phyloP scores from a whole-genome alignment of 495 filamentous ascomycete species.

The Geopyxis carbonaria region DNA sequence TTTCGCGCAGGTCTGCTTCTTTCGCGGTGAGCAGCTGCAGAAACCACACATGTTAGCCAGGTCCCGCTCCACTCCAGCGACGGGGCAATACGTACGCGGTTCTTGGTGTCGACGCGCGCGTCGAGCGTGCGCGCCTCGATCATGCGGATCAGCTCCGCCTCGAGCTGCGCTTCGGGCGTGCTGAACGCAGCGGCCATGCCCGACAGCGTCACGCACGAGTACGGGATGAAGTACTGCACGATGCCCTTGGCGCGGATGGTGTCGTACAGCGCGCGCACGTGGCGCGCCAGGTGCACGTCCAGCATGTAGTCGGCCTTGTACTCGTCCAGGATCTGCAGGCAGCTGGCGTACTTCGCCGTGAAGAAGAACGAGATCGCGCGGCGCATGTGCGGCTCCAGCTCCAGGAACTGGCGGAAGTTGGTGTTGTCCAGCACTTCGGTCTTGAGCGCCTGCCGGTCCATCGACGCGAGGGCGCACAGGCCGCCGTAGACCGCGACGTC shows the following conservation, averaged over 20 bases:
- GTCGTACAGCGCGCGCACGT: conserved; percentile 50
- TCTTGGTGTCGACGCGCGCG: conserved; percentile 69
- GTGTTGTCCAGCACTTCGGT: conserved; percentile 56
- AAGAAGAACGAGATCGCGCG: conserved; percentile 78
- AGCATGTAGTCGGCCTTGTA: conserved; percentile 75
- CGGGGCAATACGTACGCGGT: conserved; percentile 35
- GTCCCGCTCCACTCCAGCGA: no score
- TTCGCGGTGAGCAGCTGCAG: conserved; percentile 50
- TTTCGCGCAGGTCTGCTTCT: conserved; percentile 41
- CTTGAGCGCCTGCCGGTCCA: conserved; percentile 64
- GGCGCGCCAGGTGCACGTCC: conserved; percentile 69
- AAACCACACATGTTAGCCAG: conserved; percentile 6
- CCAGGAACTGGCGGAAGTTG: conserved; percentile 70
- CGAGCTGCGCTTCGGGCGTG: conserved; percentile 28
- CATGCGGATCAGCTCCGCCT: conserved; percentile 45
- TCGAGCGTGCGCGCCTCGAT: conserved; percentile 56
- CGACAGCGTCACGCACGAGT: conserved; percentile 53
- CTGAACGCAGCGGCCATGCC: conserved; percentile 48
- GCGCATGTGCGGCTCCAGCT: conserved; percentile 85
- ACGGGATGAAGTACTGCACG: conserved; percentile 72
- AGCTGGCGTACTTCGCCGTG: conserved; percentile 68
- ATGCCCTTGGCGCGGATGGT: conserved; percentile 77
- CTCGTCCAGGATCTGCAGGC: conserved; percentile 61
- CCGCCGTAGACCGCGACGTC: conserved; percentile 88
- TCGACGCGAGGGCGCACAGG: conserved; percentile 74